These are phyloP conservation scores for Mycogone perniciosa DNA, from an alignment of 2,329 filamentous ascomycete genomes.

Conservation along the genomic window DNA sequence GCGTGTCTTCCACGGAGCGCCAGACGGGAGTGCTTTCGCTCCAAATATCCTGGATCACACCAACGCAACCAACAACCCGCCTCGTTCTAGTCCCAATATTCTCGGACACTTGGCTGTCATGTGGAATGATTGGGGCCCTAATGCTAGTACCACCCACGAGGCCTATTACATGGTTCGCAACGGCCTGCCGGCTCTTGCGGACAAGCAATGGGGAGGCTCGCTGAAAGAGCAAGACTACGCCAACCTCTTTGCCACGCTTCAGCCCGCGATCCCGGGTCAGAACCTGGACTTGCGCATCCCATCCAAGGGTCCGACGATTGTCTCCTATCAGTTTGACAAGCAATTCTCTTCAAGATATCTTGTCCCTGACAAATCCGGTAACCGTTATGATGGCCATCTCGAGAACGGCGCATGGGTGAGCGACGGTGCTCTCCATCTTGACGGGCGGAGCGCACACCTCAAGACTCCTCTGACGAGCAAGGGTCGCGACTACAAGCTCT, in stretches of 20 bases:
- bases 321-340: slow-evolving; percentile 19
- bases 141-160: slow-evolving; percentile 19
- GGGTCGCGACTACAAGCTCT: slow-evolving; percentile 50
- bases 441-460: slow-evolving; percentile 31
- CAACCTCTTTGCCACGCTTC: slow-evolving; percentile 14
- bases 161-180: slow-evolving; percentile 18
- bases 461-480: slow-evolving; percentile 45
- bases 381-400: slow-evolving; percentile 15
- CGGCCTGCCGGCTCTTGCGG: slow-evolving; percentile 18
- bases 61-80: slow-evolving; percentile 18
- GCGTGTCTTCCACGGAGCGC: slow-evolving; percentile 14
- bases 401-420: slow-evolving; percentile 24
- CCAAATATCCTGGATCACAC: slow-evolving; percentile 18
- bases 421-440: slow-evolving; percentile 24
- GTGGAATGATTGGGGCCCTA: slow-evolving; percentile 20
- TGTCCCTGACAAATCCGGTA: slow-evolving; percentile 16
- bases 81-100: slow-evolving; percentile 13
- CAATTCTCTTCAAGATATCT: slow-evolving; percentile 19
- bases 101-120: slow-evolving; percentile 18
- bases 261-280: slow-evolving; percentile 17
- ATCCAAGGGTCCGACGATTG: slow-evolving; percentile 13
- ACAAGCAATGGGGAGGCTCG: slow-evolving; percentile 22
- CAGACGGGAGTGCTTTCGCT: slow-evolving; percentile 16
- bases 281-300: slow-evolving; percentile 18
- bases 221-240: slow-evolving; percentile 12